phyloP scores from a whole-genome alignment of 2,329 filamentous ascomycete genomes.

The Xylaria polymorpha region DNA sequence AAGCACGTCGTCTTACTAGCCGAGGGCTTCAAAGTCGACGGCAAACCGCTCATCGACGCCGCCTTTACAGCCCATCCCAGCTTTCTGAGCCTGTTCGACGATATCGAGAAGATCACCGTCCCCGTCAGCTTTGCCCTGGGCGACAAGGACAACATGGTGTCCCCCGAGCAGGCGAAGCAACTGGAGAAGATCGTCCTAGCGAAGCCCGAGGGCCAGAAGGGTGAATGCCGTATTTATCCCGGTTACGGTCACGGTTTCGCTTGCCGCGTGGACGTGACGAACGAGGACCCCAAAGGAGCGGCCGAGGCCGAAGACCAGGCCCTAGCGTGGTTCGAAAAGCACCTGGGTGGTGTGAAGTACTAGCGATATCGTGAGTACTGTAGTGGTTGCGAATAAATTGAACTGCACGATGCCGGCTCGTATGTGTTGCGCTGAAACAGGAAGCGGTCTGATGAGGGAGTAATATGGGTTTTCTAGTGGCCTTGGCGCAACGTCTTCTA shows the following conservation, averaged over 20 bases:
- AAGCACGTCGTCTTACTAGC: constrained; percentile 64
- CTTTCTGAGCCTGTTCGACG: constrained; percentile 58
- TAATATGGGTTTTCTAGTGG: neutral
- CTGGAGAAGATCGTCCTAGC: constrained; percentile 53
- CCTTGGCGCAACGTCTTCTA: neutral
- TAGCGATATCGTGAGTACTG: constrained; percentile 10
- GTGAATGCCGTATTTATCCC: constrained; percentile 54
- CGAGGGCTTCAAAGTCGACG: constrained; percentile 47
- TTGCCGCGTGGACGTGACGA: constrained; percentile 43
- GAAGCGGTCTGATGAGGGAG: neutral
- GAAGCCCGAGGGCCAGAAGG: constrained; percentile 49
- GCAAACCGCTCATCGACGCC: constrained; percentile 60
- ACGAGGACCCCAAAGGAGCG: constrained; percentile 43
- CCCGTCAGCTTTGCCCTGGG: constrained; percentile 62
- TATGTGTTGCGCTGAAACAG: constrained; percentile 1
- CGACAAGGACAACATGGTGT: constrained; percentile 57
- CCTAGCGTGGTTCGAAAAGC: constrained; percentile 49
- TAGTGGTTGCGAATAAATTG: constrained; percentile 16
- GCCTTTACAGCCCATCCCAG: constrained; percentile 66
- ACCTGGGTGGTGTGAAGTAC: constrained; percentile 38
- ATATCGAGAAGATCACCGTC: constrained; percentile 57
- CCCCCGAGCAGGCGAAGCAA: constrained; percentile 48
- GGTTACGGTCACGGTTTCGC: constrained; percentile 57
- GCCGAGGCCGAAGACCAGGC: constrained; percentile 49
- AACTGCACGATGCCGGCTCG: neutral